Evolutionary conservation across 495 filamentous ascomycete genomes (phyloP), one percentile per base, ranked within the genome.

Genomic region (Trichodelitschia bisporula): DNA sequence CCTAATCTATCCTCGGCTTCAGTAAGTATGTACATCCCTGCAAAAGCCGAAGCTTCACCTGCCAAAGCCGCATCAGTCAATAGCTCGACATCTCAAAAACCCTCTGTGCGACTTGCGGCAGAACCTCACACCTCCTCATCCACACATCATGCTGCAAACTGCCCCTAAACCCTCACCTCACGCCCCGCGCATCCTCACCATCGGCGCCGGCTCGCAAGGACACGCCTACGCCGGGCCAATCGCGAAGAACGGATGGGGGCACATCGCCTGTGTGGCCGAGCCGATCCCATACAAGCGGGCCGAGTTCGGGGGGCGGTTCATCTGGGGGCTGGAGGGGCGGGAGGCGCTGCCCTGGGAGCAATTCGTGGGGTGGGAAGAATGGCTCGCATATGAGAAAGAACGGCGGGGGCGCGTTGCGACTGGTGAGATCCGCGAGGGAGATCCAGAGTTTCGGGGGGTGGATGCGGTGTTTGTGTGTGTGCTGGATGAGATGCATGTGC

Each of bases 381-480:
- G 78, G 47, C 31, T 83, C 3, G 36, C 45, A 11, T 83, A 67
- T 52, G 71, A 84, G 40, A 32, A 42, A 2, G 41, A 49, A 9
- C 63, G 75, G 19, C 59, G 76, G 18, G 35, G 39, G 19, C 34
- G 33, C 17, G 35, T 24, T 26, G 29, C 19, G 10, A 21, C 36
- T 13, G 39, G 34, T 0, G 23, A 25, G 12, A 31, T 34, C n/a
- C 32, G 35, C 18, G n/a, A n/a, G n/a, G n/a, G n/a, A n/a, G 25
- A 27, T 10, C 31, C 33, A 14, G 36, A 35, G 24, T 21, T 19
- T 28, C 37, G 36, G 1, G 66, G 66, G 1, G 58, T 92, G 1
- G 77, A 91, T 47, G 84, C 72, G 0, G 69, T 73, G 18, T 80
- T 92, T 40, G 63, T 97, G 24, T 91, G 83, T 45, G 78, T 82